Percentiles rank a stretch among this genome's conserved stretches.
Conservation (phyloP, 768 basidiomycete species). For the Chalciporus sphaerocephalus region DNA sequence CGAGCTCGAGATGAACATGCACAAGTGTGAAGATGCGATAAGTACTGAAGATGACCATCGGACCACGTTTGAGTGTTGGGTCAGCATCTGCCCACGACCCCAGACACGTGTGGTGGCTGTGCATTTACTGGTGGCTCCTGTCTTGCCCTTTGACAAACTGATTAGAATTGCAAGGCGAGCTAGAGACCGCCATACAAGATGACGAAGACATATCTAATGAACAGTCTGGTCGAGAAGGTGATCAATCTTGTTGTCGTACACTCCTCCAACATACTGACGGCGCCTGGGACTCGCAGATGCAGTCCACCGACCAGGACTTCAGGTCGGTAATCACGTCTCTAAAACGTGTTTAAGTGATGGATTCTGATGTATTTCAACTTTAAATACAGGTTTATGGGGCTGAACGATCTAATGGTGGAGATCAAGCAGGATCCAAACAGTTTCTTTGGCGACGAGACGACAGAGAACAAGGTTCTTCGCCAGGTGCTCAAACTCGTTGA, state of each 20-base stretch:
- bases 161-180: neutral
- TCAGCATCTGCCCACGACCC: too few relatives aligned
- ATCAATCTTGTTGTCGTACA: neutral
- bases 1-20: too few relatives aligned
- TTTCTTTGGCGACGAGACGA: constrained; percentile 79
- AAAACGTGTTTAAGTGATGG: constrained; percentile 15
- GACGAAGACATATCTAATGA: constrained; percentile 86
- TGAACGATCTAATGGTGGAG: constrained; percentile 91
- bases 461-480: constrained; percentile 80
- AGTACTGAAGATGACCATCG: too few relatives aligned
- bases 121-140: constrained; percentile 19
- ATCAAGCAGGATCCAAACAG: constrained; percentile 71
- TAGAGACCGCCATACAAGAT: constrained; percentile 38
- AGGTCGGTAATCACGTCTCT: constrained; percentile 44
- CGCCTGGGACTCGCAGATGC: constrained; percentile 53
- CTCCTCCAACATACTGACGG: constrained; percentile 1
- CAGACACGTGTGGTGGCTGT: constrained; percentile 17
- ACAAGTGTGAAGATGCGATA: too few relatives aligned
- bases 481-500: constrained; percentile 84
- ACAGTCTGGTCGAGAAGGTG: constrained; percentile 79
- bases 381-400: constrained; percentile 82
- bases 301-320: constrained; percentile 88
- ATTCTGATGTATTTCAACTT: constrained; percentile 13
- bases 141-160: constrained; percentile 2
- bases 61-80: too few relatives aligned